Evolutionary conservation across 2,329 filamentous ascomycete genomes (phyloP), one percentile per base, ranked within the genome.

Genomic region (Scorias spongiosa): DNA sequence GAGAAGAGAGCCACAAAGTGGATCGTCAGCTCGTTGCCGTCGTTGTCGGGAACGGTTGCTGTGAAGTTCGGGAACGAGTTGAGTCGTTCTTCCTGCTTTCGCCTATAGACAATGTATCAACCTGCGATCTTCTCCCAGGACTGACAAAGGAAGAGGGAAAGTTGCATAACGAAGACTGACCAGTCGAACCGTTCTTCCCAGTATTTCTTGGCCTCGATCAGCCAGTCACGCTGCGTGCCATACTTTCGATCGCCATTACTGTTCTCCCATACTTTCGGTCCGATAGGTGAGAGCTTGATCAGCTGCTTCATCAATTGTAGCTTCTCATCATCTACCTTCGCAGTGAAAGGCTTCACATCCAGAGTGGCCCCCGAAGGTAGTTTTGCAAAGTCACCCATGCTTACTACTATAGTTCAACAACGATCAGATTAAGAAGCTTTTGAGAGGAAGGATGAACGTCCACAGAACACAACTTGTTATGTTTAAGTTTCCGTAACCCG

Each of bases 1-100:
- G 74, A 76, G 47, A 77, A 77, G 0, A 78, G 59, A 0, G 66
- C 73, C 1, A 65, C 57, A 52, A 77, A 77, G 50, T 77, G 73
- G 18, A 77, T 58, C 2, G 62, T 55, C 39, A 68, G 55, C n/a
- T 49, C 46, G 5, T 42, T 29, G 20, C 60, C 60, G 6, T 64
- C 58, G 8, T 59, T 55, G 34, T 67, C 66, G 11, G 59, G 59
- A 42, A 74, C 57, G 0, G 56, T 47, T 1, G 61, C 57, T 1
- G 56, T 70, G 60, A 67, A 75, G 44, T 75, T 69, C 0, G 72
- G 72, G 41, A 71, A 69, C 2, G 59, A 62, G 49, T 75, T 75
- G 50, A 73, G 65, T 18, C 53, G 50, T 10, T 58, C 53, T 54
- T 66, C 67, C 48, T 55, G 53, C 56, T 49, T 59, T 61, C 66